Evolutionary conservation across 1,284 basidiomycete species (phyloP).

Genomic region (Cutaneotrichosporon sp.): DNA sequence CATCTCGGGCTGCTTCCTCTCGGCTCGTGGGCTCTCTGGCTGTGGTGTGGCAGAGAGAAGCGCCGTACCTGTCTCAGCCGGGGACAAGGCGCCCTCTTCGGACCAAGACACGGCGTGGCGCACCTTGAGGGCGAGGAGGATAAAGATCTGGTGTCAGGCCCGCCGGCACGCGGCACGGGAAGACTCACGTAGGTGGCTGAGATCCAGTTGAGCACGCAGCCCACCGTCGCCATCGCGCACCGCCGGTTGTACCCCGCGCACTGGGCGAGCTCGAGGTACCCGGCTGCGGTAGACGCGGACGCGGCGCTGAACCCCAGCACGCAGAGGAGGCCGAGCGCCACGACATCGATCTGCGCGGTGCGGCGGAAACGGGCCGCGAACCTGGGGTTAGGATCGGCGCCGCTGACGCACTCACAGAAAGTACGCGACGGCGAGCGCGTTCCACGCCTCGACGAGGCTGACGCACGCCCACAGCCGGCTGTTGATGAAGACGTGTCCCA

Average conservation of each 20-base stretch:
- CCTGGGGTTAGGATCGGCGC: neutral
- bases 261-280: neutral
- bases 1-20: neutral
- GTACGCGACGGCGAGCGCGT: neutral
- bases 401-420: neutral
- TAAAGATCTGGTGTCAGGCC: neutral
- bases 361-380: neutral
- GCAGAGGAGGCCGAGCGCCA: neutral
- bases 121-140: neutral
- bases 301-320: neutral
- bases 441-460: neutral
- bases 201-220: constrained; percentile 3
- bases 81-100: neutral
- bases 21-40: neutral
- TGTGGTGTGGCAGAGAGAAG: neutral
- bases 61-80: neutral
- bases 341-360: neutral
- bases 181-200: neutral
- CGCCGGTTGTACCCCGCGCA: neutral
- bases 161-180: neutral
- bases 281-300: neutral
- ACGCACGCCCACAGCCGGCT: neutral
- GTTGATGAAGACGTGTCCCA: constrained; percentile 2
- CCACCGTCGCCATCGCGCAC: neutral
- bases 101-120: constrained; percentile 1